These are phyloP conservation scores for Sphagnum tenellum DNA, from an alignment of 225 moss, liverwort and hornwort genomes.

Conservation along the genomic window DNA sequence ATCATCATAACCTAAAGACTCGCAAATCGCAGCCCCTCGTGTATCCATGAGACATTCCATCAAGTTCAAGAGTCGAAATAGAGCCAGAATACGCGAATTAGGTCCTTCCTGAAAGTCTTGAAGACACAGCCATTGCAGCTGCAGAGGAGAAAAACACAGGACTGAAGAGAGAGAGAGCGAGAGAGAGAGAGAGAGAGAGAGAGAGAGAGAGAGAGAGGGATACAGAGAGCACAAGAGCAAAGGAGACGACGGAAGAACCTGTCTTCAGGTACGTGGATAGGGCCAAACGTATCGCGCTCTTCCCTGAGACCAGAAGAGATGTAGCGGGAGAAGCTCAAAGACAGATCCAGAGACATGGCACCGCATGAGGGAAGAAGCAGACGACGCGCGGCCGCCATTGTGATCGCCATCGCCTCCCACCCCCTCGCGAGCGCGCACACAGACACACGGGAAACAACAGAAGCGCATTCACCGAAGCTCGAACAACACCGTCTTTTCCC, in stretches of 20 bases:
- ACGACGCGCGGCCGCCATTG: slow-evolving; percentile 38
- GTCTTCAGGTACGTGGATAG: slow-evolving; percentile 34
- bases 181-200: neutral
- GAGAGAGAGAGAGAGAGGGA: neutral
- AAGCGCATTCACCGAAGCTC: no score
- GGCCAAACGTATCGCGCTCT: slow-evolving; percentile 54
- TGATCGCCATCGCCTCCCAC: slow-evolving; percentile 4
- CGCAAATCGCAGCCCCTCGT: no score
- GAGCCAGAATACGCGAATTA: neutral
- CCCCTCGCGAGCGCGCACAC: no score
- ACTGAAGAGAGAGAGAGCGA: neutral
- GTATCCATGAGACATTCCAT: neutral
- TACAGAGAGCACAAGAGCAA: neutral
- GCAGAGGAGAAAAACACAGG: neutral
- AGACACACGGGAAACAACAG: no score
- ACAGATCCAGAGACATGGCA: slow-evolving; percentile 10
- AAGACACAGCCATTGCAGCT: neutral
- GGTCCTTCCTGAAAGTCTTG: neutral
- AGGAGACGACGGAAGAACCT: slow-evolving; percentile 13
- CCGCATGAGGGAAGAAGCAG: slow-evolving; percentile 13
- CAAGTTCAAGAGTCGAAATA: neutral
- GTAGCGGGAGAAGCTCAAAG: slow-evolving; percentile 27
- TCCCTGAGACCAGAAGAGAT: slow-evolving; percentile 33
- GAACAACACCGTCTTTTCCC: no score
- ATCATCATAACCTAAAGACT: no score